These are phyloP conservation scores for Penstemon eatonii DNA, from an alignment of 257 asterid species.

Conservation along the genomic window DNA sequence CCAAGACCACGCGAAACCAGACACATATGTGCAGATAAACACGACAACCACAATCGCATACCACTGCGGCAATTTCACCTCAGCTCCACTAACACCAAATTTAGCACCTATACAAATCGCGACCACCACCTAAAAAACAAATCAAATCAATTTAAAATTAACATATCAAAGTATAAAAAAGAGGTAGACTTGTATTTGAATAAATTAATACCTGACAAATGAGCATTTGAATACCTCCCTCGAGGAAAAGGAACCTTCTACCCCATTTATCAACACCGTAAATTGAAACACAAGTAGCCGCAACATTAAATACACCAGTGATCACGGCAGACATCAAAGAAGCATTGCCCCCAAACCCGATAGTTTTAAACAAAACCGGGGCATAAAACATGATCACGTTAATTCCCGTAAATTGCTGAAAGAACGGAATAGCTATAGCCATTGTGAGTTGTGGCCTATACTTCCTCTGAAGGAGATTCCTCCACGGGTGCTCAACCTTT, in stretches of 20 bases:
- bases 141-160: background rate
- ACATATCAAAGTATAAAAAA: too few species aligned
- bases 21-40: slow-evolving; percentile 50
- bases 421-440: background rate
- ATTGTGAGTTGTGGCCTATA: background rate
- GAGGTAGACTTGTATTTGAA: too few species aligned
- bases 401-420: slow-evolving; percentile 69
- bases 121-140: slow-evolving; percentile 42
- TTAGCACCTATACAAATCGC: slow-evolving; percentile 55
- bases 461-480: background rate
- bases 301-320: slow-evolving; percentile 64
- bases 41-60: slow-evolving; percentile 53
- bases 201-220: slow-evolving; percentile 50
- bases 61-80: slow-evolving; percentile 38
- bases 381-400: slow-evolving; percentile 92
- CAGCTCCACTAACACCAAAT: slow-evolving; percentile 48
- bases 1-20: slow-evolving; percentile 70
- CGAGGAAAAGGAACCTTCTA: slow-evolving; percentile 65
- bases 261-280: slow-evolving; percentile 78
- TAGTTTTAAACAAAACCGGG: slow-evolving; percentile 67
- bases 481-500: background rate
- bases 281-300: slow-evolving; percentile 62
- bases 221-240: slow-evolving; percentile 83
- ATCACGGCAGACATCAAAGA: slow-evolving; percentile 73
- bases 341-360: slow-evolving; percentile 62